These are phyloP conservation scores for Salix suchowensis DNA, from an alignment of 345 rosid genomes.

Conservation along the genomic window DNA sequence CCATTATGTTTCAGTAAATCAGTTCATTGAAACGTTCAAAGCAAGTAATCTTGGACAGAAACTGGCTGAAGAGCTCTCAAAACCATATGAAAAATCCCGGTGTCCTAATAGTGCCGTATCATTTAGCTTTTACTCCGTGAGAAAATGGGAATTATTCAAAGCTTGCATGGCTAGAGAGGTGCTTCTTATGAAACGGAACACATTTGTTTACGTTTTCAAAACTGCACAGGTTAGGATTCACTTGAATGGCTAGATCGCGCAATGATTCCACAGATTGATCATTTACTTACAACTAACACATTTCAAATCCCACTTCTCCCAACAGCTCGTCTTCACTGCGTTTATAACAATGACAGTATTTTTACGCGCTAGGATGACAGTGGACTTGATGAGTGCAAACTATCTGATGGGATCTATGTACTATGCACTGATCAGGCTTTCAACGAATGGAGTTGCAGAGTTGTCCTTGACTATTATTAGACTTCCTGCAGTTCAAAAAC, in stretches of 20 bases:
- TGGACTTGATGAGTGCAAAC: slow-evolving; percentile 29
- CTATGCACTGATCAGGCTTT: slow-evolving; percentile 22
- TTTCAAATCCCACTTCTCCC: no score
- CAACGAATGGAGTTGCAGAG: slow-evolving; percentile 48
- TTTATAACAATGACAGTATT: slow-evolving; percentile 36
- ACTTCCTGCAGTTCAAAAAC: slow-evolving; percentile 44
- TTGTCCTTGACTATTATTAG: slow-evolving; percentile 36
- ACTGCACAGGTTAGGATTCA: slow-evolving; percentile 20
- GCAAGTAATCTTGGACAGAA: slow-evolving; percentile 22
- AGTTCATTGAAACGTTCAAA: slow-evolving; percentile 29
- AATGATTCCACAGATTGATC: no score
- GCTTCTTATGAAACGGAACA: slow-evolving; percentile 45
- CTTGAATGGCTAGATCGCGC: no score
- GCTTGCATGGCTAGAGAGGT: slow-evolving; percentile 45
- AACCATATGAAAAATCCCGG: slow-evolving; percentile 23
- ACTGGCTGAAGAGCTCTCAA: slow-evolving; percentile 27
- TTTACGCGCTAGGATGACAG: slow-evolving; percentile 23
- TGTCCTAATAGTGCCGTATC: slow-evolving; percentile 23
- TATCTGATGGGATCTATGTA: slow-evolving; percentile 40
- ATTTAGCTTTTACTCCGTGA: slow-evolving; percentile 28
- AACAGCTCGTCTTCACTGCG: slow-evolving; percentile 15
- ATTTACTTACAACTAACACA: no score
- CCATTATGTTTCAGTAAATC: slow-evolving; percentile 32
- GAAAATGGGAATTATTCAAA: slow-evolving; percentile 38
- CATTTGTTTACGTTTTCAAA: slow-evolving; percentile 39